phyloP scores from a whole-genome alignment of 257 asterid genomes.

The Scutellaria galericulata region DNA sequence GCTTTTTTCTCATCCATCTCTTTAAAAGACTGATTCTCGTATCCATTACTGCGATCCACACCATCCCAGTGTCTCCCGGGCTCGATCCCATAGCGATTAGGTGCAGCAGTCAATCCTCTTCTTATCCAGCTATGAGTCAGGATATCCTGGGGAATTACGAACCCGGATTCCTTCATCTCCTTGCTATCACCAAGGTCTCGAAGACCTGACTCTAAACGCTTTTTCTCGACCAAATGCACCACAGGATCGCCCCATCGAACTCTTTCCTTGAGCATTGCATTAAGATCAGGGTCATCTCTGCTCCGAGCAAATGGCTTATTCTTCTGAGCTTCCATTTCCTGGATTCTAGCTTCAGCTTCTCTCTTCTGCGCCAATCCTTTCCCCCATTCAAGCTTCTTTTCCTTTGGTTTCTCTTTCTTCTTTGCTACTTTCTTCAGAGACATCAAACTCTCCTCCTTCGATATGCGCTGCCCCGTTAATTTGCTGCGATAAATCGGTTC shows the following conservation, averaged over 20 bases:
- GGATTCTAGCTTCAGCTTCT: neutral
- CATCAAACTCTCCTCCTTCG: constrained; percentile 67
- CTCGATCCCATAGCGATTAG: constrained; percentile 75
- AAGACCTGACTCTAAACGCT: constrained; percentile 50
- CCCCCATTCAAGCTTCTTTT: neutral
- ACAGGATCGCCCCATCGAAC: neutral
- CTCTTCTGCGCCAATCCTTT: neutral
- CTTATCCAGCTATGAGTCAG: constrained; percentile 79
- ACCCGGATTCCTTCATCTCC: constrained; percentile 78
- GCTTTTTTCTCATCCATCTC: constrained; percentile 67
- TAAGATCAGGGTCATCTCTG: constrained; percentile 15
- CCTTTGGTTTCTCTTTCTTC: constrained; percentile 82
- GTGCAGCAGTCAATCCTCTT: constrained; percentile 66
- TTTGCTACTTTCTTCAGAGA: constrained; percentile 54
- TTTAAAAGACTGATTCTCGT: constrained; percentile 64
- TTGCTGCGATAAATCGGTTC: constrained; percentile 37
- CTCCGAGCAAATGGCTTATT: neutral
- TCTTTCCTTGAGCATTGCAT: constrained; percentile 2
- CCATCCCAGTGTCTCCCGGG: constrained; percentile 97
- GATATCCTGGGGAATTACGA: constrained; percentile 70
- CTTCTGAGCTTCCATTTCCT: neutral
- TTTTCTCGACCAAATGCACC: constrained; percentile 28
- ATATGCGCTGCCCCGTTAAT: constrained; percentile 71
- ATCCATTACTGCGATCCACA: constrained; percentile 74
- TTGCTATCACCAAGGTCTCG: constrained; percentile 63